phyloP scores from a whole-genome alignment of 257 asterid genomes.

The Linderniella brevidens region DNA sequence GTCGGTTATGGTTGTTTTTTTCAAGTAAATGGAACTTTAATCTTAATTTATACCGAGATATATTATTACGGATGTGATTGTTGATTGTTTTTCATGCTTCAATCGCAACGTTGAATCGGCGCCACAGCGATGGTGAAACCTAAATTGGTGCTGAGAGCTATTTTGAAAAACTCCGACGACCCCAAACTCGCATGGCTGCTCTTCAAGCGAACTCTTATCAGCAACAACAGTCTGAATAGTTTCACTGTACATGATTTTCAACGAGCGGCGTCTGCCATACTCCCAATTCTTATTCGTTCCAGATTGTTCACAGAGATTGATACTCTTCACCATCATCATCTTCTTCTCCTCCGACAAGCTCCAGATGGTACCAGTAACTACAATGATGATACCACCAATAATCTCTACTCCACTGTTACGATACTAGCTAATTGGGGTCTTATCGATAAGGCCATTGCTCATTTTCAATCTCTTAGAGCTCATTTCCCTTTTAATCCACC shows the following conservation, averaged over 20 bases:
- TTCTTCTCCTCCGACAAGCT: slow-evolving; percentile 15
- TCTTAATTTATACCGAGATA: too few relatives aligned
- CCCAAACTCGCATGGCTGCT: slow-evolving; percentile 69
- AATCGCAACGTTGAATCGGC: neutral
- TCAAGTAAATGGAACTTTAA: too few relatives aligned
- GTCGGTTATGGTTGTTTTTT: too few relatives aligned
- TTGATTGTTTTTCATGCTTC: too few relatives aligned
- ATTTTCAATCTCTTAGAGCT: slow-evolving; percentile 45
- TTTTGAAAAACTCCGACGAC: slow-evolving; percentile 30
- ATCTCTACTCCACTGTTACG: slow-evolving; percentile 27
- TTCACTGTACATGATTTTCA: slow-evolving; percentile 10
- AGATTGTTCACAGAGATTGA: slow-evolving; percentile 49
- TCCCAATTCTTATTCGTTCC: slow-evolving; percentile 50
- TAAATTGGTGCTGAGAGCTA: slow-evolving; percentile 29
- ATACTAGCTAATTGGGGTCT: slow-evolving; percentile 34
- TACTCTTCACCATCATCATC: slow-evolving; percentile 39
- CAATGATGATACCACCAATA: too few relatives aligned
- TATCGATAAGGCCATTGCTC: slow-evolving; percentile 33
- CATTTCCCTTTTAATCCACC: slow-evolving; percentile 35
- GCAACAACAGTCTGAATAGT: slow-evolving; percentile 5
- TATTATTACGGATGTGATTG: too few relatives aligned
- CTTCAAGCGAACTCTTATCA: slow-evolving; percentile 36
- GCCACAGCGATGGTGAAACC: slow-evolving; percentile 20
- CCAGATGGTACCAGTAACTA: neutral
- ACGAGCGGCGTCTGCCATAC: slow-evolving; percentile 26